Conservation (phyloP, 75 land plant genomes). For the Pinus taeda region DNA sequence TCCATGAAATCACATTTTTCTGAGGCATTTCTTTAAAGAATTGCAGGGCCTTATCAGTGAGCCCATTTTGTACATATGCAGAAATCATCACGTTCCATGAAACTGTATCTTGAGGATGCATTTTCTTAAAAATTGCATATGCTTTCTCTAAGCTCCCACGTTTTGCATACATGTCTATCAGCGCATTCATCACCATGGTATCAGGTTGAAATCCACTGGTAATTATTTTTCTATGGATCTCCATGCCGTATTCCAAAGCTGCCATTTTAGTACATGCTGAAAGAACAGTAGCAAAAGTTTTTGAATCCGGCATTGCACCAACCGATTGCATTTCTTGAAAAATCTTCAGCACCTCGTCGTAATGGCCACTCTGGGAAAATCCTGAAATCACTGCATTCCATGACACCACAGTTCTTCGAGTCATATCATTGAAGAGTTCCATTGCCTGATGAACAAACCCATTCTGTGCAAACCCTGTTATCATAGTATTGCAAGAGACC, state of each 20-base stretch:
- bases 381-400: constrained; percentile 25
- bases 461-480: constrained; percentile 31
- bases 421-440: constrained; percentile 5
- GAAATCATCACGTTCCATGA: too few relatives aligned
- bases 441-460: constrained; percentile 21
- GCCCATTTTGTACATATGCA: too few relatives aligned
- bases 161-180: constrained; percentile 17
- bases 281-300: constrained; percentile 16
- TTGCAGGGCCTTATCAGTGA: too few relatives aligned
- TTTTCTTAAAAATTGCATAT: too few relatives aligned
- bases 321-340: constrained; percentile 24
- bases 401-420: constrained; percentile 17
- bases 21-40: too few relatives aligned
- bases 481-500: constrained; percentile 12
- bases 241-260: constrained; percentile 6
- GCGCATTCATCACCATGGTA: constrained; percentile 19
- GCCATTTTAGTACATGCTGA: constrained; percentile 8
- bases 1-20: too few relatives aligned
- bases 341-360: constrained; percentile 11
- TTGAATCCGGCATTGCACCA: constrained; percentile 5
- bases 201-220: constrained; percentile 10
- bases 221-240: constrained; percentile 10
- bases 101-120: too few relatives aligned
- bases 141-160: too few relatives aligned
- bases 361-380: constrained; percentile 13